Percentiles rank a stretch among this genome's conserved stretches.
Evolutionary conservation across 306 rosid genomes (phyloP).

Genomic region (Betula pendula): DNA sequence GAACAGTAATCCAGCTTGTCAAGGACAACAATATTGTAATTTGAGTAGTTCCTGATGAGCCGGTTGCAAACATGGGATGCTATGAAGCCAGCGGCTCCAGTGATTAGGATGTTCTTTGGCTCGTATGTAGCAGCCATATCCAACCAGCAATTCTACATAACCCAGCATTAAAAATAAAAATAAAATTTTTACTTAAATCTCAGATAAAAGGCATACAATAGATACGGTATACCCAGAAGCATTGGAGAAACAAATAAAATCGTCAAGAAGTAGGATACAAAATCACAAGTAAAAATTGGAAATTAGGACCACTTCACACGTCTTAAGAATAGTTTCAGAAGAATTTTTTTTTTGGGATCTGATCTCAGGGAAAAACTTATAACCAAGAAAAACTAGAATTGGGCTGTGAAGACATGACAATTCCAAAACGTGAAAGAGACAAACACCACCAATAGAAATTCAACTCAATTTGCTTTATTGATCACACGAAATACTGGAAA

Average conservation of each 20-base stretch:
- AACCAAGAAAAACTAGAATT: too few species aligned
- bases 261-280: neutral
- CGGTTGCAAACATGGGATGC: constrained; percentile 72
- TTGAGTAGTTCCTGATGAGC: constrained; percentile 45
- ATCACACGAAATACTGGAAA: neutral
- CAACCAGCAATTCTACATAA: constrained; percentile 26
- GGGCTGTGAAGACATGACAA: too few species aligned
- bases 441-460: neutral
- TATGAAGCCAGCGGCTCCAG: constrained; percentile 77
- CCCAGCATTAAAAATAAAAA: neutral
- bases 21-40: constrained; percentile 51
- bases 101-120: constrained; percentile 60
- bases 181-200: neutral
- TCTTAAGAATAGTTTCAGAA: neutral
- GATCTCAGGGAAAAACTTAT: too few species aligned
- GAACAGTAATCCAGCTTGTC: constrained; percentile 76
- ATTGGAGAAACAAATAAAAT: neutral
- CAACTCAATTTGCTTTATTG: too few species aligned
- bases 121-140: constrained; percentile 39
- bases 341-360: neutral
- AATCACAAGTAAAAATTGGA: neutral
- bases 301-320: neutral
- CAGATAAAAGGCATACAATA: neutral
- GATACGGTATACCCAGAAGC: neutral
- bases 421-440: too few species aligned